Evolutionary conservation across 148 eudicot genomes (phyloP).

Genomic region (Heliamphora exappendiculata): DNA sequence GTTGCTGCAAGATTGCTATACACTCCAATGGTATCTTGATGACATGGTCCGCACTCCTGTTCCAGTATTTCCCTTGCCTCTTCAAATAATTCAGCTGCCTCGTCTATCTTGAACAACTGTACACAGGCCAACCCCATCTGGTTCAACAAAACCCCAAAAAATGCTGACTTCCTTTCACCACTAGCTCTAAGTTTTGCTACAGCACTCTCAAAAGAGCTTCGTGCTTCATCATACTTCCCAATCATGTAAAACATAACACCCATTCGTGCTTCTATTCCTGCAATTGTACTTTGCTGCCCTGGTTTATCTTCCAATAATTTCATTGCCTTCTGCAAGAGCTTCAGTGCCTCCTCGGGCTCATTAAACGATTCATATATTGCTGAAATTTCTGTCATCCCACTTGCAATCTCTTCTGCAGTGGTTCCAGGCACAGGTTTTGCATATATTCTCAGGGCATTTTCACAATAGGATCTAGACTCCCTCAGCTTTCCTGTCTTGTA

Average conservation of each 20-base stretch:
- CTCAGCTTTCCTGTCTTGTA: constrained; percentile 91
- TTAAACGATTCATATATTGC: constrained; percentile 84
- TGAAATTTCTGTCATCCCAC: constrained; percentile 83
- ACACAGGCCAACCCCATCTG: constrained; percentile 98
- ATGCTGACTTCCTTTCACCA: constrained; percentile 90
- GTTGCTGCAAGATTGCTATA: constrained; percentile 98
- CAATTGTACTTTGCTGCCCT: constrained; percentile 83
- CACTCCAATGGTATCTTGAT: constrained; percentile 96
- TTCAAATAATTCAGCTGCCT: constrained; percentile 95
- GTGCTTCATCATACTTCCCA: constrained; percentile 74
- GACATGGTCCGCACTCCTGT: constrained; percentile 92
- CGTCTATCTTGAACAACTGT: constrained; percentile 85
- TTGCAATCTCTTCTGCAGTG: constrained; percentile 73
- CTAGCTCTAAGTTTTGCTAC: constrained; percentile 73
- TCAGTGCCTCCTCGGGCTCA: constrained; percentile 90
- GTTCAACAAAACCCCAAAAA: constrained; percentile 88
- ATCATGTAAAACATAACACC: constrained; percentile 90
- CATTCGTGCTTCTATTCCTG: constrained; percentile 88
- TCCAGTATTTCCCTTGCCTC: constrained; percentile 92
- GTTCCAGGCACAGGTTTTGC: constrained; percentile 98
- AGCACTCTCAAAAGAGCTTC: constrained; percentile 65
- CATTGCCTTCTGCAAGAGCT: constrained; percentile 75
- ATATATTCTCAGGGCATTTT: constrained; percentile 88
- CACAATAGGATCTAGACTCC: constrained; percentile 93
- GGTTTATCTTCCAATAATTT: constrained; percentile 80